Percentiles rank a stretch among this genome's conserved stretches.
phyloP scores from a whole-genome alignment of 495 filamentous ascomycete genomes.

The Penicillium lagena region DNA sequence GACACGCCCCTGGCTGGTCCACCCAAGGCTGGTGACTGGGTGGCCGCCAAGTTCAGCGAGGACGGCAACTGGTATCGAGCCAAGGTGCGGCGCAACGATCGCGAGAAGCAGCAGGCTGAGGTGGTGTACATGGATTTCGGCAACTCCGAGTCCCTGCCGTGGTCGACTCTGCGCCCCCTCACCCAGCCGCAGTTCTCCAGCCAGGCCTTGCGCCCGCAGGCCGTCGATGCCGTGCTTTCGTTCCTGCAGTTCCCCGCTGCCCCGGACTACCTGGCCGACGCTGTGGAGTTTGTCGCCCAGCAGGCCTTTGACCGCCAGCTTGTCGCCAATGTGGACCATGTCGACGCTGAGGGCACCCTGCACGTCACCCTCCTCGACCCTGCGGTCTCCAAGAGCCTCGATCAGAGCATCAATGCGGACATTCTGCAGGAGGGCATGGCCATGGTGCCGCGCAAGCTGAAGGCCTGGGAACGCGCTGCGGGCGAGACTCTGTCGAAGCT shows the following conservation, averaged over 20 bases:
- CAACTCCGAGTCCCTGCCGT: conserved; percentile 82
- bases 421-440: conserved; percentile 77
- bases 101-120: conserved; percentile 78
- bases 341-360: conserved; percentile 65
- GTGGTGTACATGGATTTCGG: conserved; percentile 95
- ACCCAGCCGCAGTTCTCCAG: conserved; percentile 68
- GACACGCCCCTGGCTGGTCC: conserved; percentile 61
- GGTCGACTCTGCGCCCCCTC: conserved; percentile 74
- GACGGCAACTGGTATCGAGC: conserved; percentile 95
- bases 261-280: conserved; percentile 73
- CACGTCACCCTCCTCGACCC: conserved; percentile 86
- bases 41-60: conserved; percentile 79
- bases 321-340: conserved; percentile 85
- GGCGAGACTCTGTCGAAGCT: conserved; percentile 61
- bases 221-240: conserved; percentile 79
- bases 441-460: conserved; percentile 84
- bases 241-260: conserved; percentile 78
- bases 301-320: conserved; percentile 61
- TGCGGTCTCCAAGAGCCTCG: conserved; percentile 45
- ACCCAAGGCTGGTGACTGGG: conserved; percentile 86
- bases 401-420: conserved; percentile 81
- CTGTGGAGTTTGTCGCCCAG: conserved; percentile 63
- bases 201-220: conserved; percentile 78
- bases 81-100: conserved; percentile 84
- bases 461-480: conserved; percentile 77